Base-by-base conservation (phyloP, 164 flowering plant genomes). In the Aristolochia contorta region DNA sequence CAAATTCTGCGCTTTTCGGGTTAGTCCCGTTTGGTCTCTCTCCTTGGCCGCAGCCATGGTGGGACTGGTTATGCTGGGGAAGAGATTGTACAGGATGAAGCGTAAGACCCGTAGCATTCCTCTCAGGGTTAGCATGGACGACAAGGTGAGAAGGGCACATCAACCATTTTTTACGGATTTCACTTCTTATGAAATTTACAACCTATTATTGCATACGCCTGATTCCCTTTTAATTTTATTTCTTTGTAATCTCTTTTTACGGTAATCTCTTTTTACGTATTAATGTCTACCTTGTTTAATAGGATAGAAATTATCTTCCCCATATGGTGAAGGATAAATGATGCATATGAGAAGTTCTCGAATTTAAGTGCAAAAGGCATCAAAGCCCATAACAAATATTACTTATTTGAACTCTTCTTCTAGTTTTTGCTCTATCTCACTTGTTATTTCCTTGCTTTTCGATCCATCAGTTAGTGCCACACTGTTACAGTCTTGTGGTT, bases 11-110 rank as follows among this genome's bases (percentile, higher is more conserved):
- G 78, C 78, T 32, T 76, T 81, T 56, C 81, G 80, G 76, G 81
- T 79, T 63, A 80, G 80, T 50, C 97, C 97, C 43, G 78, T 84
- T 30, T 93, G 96, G 97, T 73, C 92, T 19, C 50, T 90, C 58
- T 87, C 98, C 13, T 65, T 82, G 19, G 96, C 92, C 0, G 97
- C 96, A 21, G 94, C 97, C 21, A 65, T 85, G 22, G 59, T 92
- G 79, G 96, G 97, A 0, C 66, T 89, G 50, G 70, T 84, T 59
- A 71, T 90, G 54, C 71, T 93, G 68, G 82, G 83, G 19, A 75
- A 86, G 68, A 80, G 81, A 53, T 57, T 89, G 74, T 77, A 75
- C 61, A 86, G 62, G 78, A 78, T 82, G 92, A 89, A 83, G 86
- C 67, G 62, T 41, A 87, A 80, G 86, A 72, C 64, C 62, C 75